Evolutionary conservation across 371 early-diverging fungal species (phyloP), one percentile per base, ranked within the genome.

Genomic region (Mucor plumbeus): DNA sequence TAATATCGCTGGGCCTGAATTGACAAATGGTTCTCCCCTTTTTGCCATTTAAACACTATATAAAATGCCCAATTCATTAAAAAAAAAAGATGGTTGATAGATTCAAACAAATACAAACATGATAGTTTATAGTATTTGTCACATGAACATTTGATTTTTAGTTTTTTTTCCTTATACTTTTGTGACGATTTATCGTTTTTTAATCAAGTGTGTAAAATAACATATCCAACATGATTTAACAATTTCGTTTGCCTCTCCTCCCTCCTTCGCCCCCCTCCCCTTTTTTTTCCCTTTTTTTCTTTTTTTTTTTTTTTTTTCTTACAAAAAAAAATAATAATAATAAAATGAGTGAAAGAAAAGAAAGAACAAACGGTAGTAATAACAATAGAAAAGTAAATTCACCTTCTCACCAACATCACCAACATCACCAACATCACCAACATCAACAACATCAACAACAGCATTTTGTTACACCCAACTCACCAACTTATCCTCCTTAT

Each of bases 401-500:
- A 14, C n/a, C 5, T 41, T 50, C 14, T 40, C 47, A 21, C 10
- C 47, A 54, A 19, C n/a, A 14, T 47, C 59, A n/a, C n/a, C n/a
- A 26, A 40, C 48, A 31, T 7, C 48, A 36, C 8, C 31, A 44
- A 9, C 60, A 36, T 56, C 68, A 33, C 68, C 68, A 4, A 44
- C 58, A n/a, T n/a, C n/a, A n/a, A n/a, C n/a, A 26, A 40, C 48
- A 31, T 7, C 48, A 36, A 13, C 31, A 44, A 9, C 60, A 36
- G 19, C 59, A 43, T 10, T 55, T 61, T 40, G 65, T 61, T 38
- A n/a, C 65, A 48, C 56, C 70, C 34, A 64, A 17, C 17, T 56
- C 68, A 33, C 68, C 68, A 4, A 44, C 58, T 31, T 62, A 61
- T 50, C 68, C 68, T 13, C 62, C 62, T 13, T 68, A 63, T 53